Evolutionary conservation across 148 eudicot species (phyloP), one percentile per base, ranked within the genome.

Genomic region (Persicaria maculosa): DNA sequence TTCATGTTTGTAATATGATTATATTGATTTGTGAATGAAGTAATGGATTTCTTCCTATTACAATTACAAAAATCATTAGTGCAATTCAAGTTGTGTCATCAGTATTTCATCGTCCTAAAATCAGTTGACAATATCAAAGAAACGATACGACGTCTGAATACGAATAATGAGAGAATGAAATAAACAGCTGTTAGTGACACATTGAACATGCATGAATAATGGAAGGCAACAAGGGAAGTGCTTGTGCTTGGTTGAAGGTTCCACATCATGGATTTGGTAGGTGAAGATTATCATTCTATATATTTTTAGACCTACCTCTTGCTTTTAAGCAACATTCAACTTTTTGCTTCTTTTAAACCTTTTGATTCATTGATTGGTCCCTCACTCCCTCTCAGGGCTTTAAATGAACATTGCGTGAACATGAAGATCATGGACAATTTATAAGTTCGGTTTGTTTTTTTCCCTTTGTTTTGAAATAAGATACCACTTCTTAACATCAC

Each of bases 211-310:
- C 50, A 47, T 3, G 22, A 47, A 69, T 69, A 9, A 44, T 69
- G 48, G 1, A 43, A 43, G 47, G 22, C 7, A 20, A 17, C 8
- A 22, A 44, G 72, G 72, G 50, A 44, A 9, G 72, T 44, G 22
- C 48, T 69, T n/a, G 72, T 44, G 22, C 48, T 69, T 44, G 72
- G 72, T 69, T 69, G 72, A 20, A 69, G 72, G 72, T 22, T 47
- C 72, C 44, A 44, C 48, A 45, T 69, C 52, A 69, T 69, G 72
- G 72, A 69, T 69, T 69, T 7, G 72, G 72, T 69, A 44, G 72
- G 50, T 69, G 72, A 61, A 61, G 43, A 69, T 1, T 50, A 6
- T 69, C 50, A n/a, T 69, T 25, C 44, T 25, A 8, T 31, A 31
- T 1, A 31, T 59, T 36, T 17, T 31, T 62, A 44, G 68, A 62